Evolutionary conservation across 2,329 filamentous ascomycete genomes (phyloP), one percentile per base, ranked within the genome.

Genomic region (Epichloe festucae): DNA sequence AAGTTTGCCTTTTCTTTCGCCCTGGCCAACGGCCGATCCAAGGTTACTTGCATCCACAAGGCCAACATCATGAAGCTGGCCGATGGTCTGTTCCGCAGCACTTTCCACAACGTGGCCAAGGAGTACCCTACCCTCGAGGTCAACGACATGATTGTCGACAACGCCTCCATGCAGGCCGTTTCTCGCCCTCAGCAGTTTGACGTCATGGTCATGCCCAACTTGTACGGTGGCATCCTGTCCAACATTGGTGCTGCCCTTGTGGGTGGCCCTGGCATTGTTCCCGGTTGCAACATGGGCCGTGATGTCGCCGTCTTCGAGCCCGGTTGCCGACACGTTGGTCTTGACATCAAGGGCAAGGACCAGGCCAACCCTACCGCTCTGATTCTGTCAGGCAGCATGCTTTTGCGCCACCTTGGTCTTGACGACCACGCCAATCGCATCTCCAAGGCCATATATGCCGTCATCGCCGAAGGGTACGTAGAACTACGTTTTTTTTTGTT

Each of bases 51-150:
- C 77, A 97, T 98, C 69, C 93, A 98, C 85, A 98, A 98, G 82
- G 93, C 93, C 74, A 98, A 98, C 81, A 98, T 98, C 77, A 98
- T 98, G 93, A 98, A 98, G 82, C 81, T 98, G 54, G 91, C 90
- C 70, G 93, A 98, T 63, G 93, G 93, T 73, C 87, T 98, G 53
- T 98, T 98, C 88, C 87, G 93, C 70, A 91, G 84, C 76, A 97
- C 93, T 61, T 94, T 97, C 80, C 89, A 95, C 77, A 79, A 84
- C 65, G 84, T 93, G 61, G 87, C 89, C 60, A 87, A 94, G 77
- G 89, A 95, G 71, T 98, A 93, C 77, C 91, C 93, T 54, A 94
- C 88, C 57, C 79, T 98, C 62, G 87, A 96, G 78, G 85, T 85
- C 68, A 94, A 94, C 78, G 93, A 98, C 76, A 96, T 98, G 91